Evolutionary conservation across 2,329 filamentous ascomycete genomes (phyloP).

Genomic region (Stagonosporopsis chrysanthemi): DNA sequence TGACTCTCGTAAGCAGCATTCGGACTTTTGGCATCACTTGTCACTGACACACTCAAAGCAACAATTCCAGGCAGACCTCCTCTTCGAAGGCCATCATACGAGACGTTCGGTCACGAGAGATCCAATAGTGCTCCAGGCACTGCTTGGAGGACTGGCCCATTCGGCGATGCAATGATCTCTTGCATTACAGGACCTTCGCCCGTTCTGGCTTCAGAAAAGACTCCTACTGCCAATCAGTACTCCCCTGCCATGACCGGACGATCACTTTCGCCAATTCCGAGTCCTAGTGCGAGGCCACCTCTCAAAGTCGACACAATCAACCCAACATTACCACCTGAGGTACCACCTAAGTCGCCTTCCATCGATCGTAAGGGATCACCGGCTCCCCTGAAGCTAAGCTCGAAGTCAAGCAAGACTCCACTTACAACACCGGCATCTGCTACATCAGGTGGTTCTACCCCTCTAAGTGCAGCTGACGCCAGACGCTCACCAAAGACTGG

Average conservation of each 20-base stretch:
- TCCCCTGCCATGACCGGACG: slow-evolving; percentile 20
- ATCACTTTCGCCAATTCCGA: slow-evolving; percentile 43
- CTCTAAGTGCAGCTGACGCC: slow-evolving; percentile 38
- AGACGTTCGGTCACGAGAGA: slow-evolving; percentile 48
- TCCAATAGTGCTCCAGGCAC: slow-evolving; percentile 50
- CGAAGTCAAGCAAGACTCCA: slow-evolving; percentile 43
- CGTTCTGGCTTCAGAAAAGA: slow-evolving; percentile 27
- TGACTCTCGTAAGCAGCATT: slow-evolving; percentile 50
- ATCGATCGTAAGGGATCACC: slow-evolving; percentile 46
- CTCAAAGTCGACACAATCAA: slow-evolving; percentile 45
- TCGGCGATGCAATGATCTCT: slow-evolving; percentile 51
- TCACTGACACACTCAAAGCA: slow-evolving; percentile 36
- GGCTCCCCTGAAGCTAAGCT: slow-evolving; percentile 40
- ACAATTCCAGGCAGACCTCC: slow-evolving; percentile 53
- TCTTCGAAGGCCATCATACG: slow-evolving; percentile 45
- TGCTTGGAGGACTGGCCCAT: slow-evolving; percentile 49
- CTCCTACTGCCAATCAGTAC: slow-evolving; percentile 25
- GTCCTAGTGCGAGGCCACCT: slow-evolving; percentile 40
- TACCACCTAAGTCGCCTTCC: slow-evolving; percentile 49
- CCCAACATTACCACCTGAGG: slow-evolving; percentile 41
- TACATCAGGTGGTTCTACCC: slow-evolving; percentile 35
- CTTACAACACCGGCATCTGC: slow-evolving; percentile 41
- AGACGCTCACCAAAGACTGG: slow-evolving; percentile 44
- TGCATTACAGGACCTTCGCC: slow-evolving; percentile 49
- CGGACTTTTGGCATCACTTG: neutral